These are phyloP conservation scores for Xerocomus brunneocitrinus DNA, from an alignment of 768 basidiomycete species.

Conservation along the genomic window DNA sequence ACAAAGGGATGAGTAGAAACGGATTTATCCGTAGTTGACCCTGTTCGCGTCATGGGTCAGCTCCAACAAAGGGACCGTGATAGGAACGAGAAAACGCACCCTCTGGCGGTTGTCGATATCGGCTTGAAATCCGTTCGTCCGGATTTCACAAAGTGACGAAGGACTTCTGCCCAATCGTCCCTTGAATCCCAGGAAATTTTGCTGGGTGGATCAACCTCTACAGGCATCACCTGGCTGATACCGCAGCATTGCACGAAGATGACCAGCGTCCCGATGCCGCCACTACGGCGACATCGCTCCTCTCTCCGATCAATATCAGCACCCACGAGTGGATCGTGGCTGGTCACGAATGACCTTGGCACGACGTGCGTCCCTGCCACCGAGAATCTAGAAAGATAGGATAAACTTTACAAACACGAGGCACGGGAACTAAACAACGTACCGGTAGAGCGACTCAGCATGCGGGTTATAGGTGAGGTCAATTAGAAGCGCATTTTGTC, in stretches of 20 bases:
- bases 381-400: conserved; percentile 51
- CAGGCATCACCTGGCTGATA: conserved; percentile 80
- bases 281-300: conserved; percentile 68
- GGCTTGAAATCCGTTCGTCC: conserved; percentile 78
- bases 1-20: conserved; percentile 5
- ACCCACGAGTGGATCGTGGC: conserved; percentile 64
- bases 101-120: conserved; percentile 71
- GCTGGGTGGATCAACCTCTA: conserved; percentile 75
- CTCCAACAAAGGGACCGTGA: neutral
- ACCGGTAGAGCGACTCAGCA: conserved; percentile 63
- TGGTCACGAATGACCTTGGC: conserved; percentile 61
- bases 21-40: conserved; percentile 40
- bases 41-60: conserved; percentile 23
- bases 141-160: conserved; percentile 65
- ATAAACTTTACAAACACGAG: conserved; percentile 11
- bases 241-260: conserved; percentile 74
- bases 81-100: conserved; percentile 44
- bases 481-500: conserved; percentile 70
- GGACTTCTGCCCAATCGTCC: conserved; percentile 67
- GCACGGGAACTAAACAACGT: conserved; percentile 28
- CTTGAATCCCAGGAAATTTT: conserved; percentile 74
- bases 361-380: conserved; percentile 67
- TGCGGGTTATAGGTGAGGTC: conserved; percentile 57
- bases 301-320: conserved; percentile 76
- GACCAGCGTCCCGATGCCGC: conserved; percentile 72